Evolutionary conservation across 169 alveolate genomes (phyloP).

Genomic region (Plasmodium sp.): DNA sequence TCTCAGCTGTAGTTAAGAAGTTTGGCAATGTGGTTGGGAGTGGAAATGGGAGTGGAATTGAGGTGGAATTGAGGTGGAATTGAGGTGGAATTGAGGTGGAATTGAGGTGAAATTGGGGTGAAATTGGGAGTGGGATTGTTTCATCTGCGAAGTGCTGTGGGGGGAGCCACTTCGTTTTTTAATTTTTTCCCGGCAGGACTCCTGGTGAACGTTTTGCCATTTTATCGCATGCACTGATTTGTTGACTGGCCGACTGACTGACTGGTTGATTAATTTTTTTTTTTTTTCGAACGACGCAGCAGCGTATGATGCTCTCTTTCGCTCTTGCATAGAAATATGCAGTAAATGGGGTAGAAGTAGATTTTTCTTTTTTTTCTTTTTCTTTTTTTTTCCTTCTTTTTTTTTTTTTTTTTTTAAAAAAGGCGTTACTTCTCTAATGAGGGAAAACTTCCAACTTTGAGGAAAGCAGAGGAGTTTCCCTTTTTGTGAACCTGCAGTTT

Average conservation of each 20-base stretch:
- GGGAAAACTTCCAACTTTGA: not conserved
- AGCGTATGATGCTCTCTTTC: not conserved
- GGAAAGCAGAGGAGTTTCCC: not conserved
- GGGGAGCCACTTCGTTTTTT: not conserved
- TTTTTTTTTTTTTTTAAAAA: not conserved
- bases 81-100: no score
- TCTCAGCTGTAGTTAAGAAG: not conserved
- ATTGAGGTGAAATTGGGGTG: no score
- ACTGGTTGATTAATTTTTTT: not conserved
- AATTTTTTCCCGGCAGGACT: not conserved
- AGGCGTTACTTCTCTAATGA: not conserved
- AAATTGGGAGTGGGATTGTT: not conserved
- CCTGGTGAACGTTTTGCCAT: not conserved
- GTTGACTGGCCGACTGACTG: not conserved
- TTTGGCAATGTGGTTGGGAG: not conserved
- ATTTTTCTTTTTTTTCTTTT: not conserved
- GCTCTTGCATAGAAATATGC: not conserved
- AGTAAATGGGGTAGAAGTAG: not conserved
- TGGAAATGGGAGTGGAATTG: not conserved
- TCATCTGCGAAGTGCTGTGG: not conserved
- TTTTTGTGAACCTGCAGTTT: not conserved
- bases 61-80: no score
- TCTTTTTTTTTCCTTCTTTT: not conserved
- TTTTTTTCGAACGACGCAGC: not conserved
- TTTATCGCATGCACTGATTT: not conserved